Conservation (phyloP, 1,284 basidiomycete species). For the Inonotus hispidus region DNA sequence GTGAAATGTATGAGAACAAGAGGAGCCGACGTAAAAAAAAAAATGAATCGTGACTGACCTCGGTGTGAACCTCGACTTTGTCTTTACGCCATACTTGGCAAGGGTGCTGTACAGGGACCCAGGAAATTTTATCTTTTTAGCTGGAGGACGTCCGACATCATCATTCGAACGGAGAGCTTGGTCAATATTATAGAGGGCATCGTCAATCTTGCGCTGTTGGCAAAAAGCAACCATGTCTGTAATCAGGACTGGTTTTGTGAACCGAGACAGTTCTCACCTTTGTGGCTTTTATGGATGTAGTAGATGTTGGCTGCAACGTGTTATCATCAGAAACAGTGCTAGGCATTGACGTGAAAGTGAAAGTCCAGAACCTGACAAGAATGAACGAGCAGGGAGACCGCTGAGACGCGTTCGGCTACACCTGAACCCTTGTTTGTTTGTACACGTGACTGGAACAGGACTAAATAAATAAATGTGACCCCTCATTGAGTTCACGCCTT, state of each 20-base stretch:
- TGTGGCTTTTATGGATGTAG: conserved; percentile 18
- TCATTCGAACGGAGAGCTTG: conserved; percentile 23
- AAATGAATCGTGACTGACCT: background rate
- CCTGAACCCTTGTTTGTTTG: background rate
- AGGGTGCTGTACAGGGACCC: conserved; percentile 65
- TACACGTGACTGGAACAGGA: background rate
- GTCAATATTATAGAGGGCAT: conserved; percentile 62
- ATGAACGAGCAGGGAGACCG: background rate
- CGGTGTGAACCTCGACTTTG: conserved; percentile 4
- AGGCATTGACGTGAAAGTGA: conserved; percentile 4
- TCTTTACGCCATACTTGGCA: conserved; percentile 65
- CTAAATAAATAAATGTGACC: background rate
- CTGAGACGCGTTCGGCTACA: background rate
- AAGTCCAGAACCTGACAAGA: background rate
- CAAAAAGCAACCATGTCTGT: background rate
- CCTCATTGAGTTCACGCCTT: background rate
- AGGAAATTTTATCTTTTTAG: conserved; percentile 15
- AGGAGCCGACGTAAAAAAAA: conserved; percentile 6
- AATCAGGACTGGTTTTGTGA: background rate
- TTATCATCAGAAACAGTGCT: background rate
- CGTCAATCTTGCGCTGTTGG: conserved; percentile 63
- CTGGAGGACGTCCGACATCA: conserved; percentile 37
- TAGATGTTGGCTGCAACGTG: background rate
- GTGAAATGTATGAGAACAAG: background rate
- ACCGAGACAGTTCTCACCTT: conserved; percentile 25